Evolutionary conservation across 805 yeast species (phyloP).

Genomic region (Candida incommunis): DNA sequence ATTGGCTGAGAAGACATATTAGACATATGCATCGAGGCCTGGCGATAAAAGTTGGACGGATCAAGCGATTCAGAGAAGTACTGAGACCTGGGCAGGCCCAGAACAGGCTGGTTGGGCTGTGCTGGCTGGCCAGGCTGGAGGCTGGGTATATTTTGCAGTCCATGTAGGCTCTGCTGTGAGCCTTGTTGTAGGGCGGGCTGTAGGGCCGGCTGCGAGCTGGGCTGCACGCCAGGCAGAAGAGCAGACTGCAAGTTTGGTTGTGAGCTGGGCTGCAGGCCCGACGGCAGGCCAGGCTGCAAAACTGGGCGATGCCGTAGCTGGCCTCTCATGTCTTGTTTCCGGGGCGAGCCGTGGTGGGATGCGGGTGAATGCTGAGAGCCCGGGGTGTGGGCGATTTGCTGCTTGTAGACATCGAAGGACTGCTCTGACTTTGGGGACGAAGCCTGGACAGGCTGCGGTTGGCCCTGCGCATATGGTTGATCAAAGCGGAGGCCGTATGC

Average conservation of each 20-base stretch:
- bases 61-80: too few relatives aligned
- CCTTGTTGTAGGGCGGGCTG: too few relatives aligned
- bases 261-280: too few relatives aligned
- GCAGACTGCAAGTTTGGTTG: too few relatives aligned
- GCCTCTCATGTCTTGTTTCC: background rate
- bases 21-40: background rate
- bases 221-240: too few relatives aligned
- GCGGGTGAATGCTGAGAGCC: background rate
- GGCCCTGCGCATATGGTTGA: background rate
- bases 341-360: background rate
- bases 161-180: too few relatives aligned
- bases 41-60: background rate
- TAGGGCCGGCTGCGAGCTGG: too few relatives aligned
- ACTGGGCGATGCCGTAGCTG: background rate
- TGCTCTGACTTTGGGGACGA: background rate
- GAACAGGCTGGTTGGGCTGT: too few relatives aligned
- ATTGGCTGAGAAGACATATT: background rate
- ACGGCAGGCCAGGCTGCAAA: too few relatives aligned
- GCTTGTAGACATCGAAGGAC: background rate
- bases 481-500: background rate
- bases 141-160: too few relatives aligned
- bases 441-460: background rate
- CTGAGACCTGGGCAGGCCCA: too few relatives aligned
- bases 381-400: conserved; percentile 1
- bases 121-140: too few relatives aligned